phyloP scores from a whole-genome alignment of 2,329 filamentous ascomycete genomes.

The Apiospora koreana region DNA sequence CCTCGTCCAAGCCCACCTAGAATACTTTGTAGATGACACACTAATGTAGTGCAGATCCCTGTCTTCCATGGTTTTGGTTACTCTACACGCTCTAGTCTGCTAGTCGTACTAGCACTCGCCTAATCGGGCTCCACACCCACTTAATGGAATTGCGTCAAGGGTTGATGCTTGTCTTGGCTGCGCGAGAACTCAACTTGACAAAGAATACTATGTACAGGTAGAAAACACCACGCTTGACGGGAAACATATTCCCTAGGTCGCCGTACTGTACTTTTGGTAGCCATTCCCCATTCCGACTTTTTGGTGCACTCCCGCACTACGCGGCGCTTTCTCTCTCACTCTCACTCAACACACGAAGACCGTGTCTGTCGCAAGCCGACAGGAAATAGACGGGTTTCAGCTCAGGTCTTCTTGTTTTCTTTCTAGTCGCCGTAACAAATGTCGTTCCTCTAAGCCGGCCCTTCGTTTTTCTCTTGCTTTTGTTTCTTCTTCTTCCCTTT shows the following conservation, averaged over 20 bases:
- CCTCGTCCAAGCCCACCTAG: too few species aligned
- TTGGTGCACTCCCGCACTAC: background rate
- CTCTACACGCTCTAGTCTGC: too few species aligned
- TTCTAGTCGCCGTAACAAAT: background rate
- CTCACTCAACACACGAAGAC: background rate
- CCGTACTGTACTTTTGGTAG: background rate
- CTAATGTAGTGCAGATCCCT: constrained; percentile 4
- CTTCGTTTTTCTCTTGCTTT: background rate
- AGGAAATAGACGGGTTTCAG: background rate
- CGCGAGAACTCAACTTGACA: background rate
- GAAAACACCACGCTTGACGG: background rate
- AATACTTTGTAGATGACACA: background rate
- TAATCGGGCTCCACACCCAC: background rate
- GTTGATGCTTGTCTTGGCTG: background rate
- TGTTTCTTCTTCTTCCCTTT: too few species aligned
- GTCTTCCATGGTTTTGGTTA: constrained; percentile 3
- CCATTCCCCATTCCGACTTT: background rate
- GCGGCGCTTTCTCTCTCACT: background rate
- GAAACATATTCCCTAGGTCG: background rate
- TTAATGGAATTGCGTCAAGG: constrained; percentile 1
- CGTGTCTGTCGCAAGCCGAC: background rate
- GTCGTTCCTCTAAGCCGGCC: background rate
- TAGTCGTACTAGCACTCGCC: background rate
- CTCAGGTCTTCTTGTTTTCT: background rate
- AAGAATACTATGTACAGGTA: too few species aligned